phyloP scores from a whole-genome alignment of 371 early-diverging fungal genomes.

The Mucor racemosus region DNA sequence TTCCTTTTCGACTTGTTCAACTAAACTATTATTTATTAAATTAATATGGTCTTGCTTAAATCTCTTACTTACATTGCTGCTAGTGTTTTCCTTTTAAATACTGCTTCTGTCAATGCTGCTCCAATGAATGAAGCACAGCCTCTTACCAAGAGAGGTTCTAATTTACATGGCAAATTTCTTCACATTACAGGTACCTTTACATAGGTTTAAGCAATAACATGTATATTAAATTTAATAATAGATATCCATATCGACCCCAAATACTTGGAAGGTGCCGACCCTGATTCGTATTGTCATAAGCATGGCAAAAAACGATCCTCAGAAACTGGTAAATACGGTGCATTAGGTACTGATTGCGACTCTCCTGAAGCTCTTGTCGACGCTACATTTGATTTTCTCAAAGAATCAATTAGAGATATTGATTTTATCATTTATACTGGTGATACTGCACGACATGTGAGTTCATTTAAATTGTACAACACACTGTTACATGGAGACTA shows the following conservation, averaged over 20 bases:
- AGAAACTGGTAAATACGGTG: conserved; percentile 42
- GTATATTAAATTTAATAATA: background rate
- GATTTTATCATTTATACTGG: conserved; percentile 60
- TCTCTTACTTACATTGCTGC: conserved; percentile 14
- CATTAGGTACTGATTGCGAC: conserved; percentile 45
- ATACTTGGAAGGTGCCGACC: conserved; percentile 36
- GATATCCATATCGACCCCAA: conserved; percentile 49
- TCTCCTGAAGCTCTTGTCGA: conserved; percentile 39
- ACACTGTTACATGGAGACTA: too few relatives aligned
- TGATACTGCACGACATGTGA: conserved; percentile 53
- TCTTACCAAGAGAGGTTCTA: conserved; percentile 21
- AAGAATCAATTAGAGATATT: conserved; percentile 32
- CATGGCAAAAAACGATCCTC: conserved; percentile 13
- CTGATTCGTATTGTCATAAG: conserved; percentile 36
- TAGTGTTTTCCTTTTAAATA: conserved; percentile 11
- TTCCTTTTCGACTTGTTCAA: conserved; percentile 7
- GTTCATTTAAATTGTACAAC: conserved; percentile 18
- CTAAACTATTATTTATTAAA: background rate
- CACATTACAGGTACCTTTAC: conserved; percentile 46
- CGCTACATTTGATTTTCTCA: conserved; percentile 45
- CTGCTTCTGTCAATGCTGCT: background rate
- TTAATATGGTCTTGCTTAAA: conserved; percentile 6
- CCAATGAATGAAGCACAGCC: conserved; percentile 12
- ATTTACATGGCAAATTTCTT: conserved; percentile 42
- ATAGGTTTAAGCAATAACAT: background rate